Evolutionary conservation across 2,329 filamentous ascomycete genomes (phyloP).

Genomic region (Daldinia eschscholtzii): DNA sequence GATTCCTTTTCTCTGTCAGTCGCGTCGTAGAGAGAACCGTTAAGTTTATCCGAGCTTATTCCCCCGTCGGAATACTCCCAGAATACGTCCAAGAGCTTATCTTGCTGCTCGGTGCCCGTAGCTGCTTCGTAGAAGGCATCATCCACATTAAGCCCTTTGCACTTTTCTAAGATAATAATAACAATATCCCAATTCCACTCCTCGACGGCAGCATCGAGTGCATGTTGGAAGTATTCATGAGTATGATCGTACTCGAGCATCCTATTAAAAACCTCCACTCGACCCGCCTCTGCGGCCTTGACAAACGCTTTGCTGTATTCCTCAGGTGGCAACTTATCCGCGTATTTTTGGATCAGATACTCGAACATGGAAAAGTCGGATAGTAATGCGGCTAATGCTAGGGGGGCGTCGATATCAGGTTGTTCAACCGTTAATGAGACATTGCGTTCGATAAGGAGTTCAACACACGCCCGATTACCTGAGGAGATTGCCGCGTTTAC

Average conservation of each 20-base stretch:
- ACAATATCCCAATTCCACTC: constrained; percentile 57
- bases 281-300: constrained; percentile 55
- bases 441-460: constrained; percentile 56
- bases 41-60: constrained; percentile 52
- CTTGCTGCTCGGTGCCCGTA: constrained; percentile 52
- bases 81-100: constrained; percentile 54
- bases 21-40: constrained; percentile 55
- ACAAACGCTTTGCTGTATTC: constrained; percentile 58
- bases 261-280: constrained; percentile 57
- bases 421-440: constrained; percentile 54
- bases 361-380: constrained; percentile 58
- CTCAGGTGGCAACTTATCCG: constrained; percentile 54
- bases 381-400: constrained; percentile 56
- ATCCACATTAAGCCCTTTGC: constrained; percentile 53
- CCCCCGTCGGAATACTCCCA: constrained; percentile 56
- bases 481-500: constrained; percentile 59
- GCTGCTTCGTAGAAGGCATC: constrained; percentile 53
- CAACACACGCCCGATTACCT: constrained; percentile 57
- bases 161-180: constrained; percentile 53
- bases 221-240: constrained; percentile 51
- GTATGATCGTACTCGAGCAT: constrained; percentile 55
- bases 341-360: constrained; percentile 57
- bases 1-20: constrained; percentile 56
- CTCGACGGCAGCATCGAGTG: constrained; percentile 52
- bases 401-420: constrained; percentile 51